phyloP scores from a whole-genome alignment of 2,329 filamentous ascomycete genomes.

The Cryphonectria carpinicola region DNA sequence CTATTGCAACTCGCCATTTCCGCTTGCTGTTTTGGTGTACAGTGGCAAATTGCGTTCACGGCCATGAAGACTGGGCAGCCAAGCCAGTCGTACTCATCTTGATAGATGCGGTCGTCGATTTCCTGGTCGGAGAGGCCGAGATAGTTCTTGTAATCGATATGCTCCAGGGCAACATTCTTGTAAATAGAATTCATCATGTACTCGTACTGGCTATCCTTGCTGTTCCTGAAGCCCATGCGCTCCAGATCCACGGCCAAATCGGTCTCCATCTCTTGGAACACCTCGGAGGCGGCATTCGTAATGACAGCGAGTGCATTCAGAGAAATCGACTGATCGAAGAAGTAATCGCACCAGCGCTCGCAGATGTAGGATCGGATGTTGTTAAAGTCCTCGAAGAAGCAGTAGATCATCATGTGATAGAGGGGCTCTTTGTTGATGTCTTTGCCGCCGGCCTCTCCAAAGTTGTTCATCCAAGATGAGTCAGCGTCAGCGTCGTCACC shows the following conservation, averaged over 20 bases:
- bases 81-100: conserved; percentile 37
- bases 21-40: conserved; percentile 36
- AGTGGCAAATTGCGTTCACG: conserved; percentile 27
- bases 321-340: conserved; percentile 33
- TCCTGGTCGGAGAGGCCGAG: conserved; percentile 30
- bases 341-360: conserved; percentile 41
- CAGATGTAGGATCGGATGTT: conserved; percentile 36
- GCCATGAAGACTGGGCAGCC: conserved; percentile 32
- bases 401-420: conserved; percentile 41
- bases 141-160: conserved; percentile 36
- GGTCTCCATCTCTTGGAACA: conserved; percentile 37
- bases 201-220: background rate
- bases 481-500: background rate
- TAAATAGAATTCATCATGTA: background rate
- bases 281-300: conserved; percentile 40
- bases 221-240: conserved; percentile 2
- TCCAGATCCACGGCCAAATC: conserved; percentile 33
- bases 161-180: conserved; percentile 22
- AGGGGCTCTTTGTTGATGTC: conserved; percentile 36
- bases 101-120: conserved; percentile 33
- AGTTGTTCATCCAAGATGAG: background rate
- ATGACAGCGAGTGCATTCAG: conserved; percentile 36
- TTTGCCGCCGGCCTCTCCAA: background rate
- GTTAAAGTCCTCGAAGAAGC: conserved; percentile 42
- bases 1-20: conserved; percentile 22